phyloP scores from a whole-genome alignment of 2,329 filamentous ascomycete genomes.

The Beauveria pseudobassiana region DNA sequence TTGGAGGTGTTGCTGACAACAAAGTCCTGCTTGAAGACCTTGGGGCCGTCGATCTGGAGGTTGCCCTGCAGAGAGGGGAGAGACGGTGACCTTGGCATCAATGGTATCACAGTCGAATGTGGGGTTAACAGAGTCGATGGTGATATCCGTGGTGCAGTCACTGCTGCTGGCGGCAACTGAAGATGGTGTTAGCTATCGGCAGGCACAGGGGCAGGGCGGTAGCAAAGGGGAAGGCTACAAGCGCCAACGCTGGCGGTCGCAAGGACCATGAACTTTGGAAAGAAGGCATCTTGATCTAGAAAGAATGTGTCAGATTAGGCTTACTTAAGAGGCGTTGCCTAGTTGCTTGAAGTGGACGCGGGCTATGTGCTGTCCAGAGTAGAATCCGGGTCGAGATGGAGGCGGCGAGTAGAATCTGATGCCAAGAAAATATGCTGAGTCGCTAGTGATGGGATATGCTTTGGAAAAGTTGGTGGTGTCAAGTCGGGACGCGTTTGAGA shows the following conservation, averaged over 20 bases:
- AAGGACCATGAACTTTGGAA: constrained; percentile 19
- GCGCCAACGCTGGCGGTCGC: constrained; percentile 3
- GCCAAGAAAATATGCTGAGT: constrained; percentile 5
- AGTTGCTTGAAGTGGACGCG: constrained; percentile 3
- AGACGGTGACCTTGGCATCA: constrained; percentile 60
- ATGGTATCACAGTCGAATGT: constrained; percentile 57
- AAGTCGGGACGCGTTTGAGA: not conserved
- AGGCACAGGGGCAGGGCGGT: too few relatives aligned
- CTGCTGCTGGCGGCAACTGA: constrained; percentile 23
- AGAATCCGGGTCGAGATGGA: not conserved
- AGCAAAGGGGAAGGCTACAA: not conserved
- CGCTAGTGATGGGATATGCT: not conserved
- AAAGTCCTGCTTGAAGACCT: constrained; percentile 50
- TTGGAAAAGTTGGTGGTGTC: not conserved
- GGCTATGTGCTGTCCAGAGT: not conserved
- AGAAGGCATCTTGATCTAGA: constrained; percentile 21
- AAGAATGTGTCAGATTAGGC: not conserved
- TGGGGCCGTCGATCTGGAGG: constrained; percentile 55
- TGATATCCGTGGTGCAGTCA: constrained; percentile 45
- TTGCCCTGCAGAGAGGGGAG: constrained; percentile 44
- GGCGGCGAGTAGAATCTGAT: not conserved
- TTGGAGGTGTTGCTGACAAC: constrained; percentile 51
- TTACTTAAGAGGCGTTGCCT: not conserved
- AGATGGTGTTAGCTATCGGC: not conserved
- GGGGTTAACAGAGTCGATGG: constrained; percentile 52